Evolutionary conservation across 2,329 filamentous ascomycete species (phyloP), one percentile per base, ranked within the genome.

Genomic region (Penicillium sp.): DNA sequence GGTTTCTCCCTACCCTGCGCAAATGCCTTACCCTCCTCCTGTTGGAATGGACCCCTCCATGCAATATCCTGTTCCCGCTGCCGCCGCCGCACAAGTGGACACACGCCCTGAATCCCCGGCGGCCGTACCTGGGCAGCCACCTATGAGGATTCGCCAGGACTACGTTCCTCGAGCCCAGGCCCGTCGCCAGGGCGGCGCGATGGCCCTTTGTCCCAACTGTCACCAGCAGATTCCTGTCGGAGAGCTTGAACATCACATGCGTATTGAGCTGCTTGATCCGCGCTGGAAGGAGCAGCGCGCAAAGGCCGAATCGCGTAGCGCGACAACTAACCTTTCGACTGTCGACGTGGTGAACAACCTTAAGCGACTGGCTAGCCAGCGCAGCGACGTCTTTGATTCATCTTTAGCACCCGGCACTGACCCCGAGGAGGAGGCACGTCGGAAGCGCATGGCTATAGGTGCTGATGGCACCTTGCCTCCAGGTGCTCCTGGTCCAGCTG

Each of bases 241-340:
- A 65, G 93, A 97, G 76, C 83, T 97, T 62, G 90, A 94, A 56
- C 87, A 93, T 60, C 93, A 97, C 70, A 93, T 97, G 85, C 86
- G 90, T 74, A 96, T 97, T 70, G 93, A 97, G 75, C 83, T 97
- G 43, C 83, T 97, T 55, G 93, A 97, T 71, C 93, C 93, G 0
- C 85, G 89, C 55, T 97, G 93, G 92, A 96, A 96, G 72, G 92
- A 97, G 71, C 92, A 97, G 72, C 91, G 92, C 64, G 89, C 90
- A 54, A 96, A 96, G 72, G 87, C 90, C 14, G 91, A 96, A 42
- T 86, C 89, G 11, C 88, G 93, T 58, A 91, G 89, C 60, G 85
- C 90, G 1, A 92, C 90, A 0, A 95, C 92, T 9, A 97, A 96
- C 66, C 77, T 96, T 9, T 90, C 89, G 1, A 93, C 91, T 3